Evolutionary conservation across 2,329 filamentous ascomycete genomes (phyloP).

Genomic region (Fusarium odoratissimum): DNA sequence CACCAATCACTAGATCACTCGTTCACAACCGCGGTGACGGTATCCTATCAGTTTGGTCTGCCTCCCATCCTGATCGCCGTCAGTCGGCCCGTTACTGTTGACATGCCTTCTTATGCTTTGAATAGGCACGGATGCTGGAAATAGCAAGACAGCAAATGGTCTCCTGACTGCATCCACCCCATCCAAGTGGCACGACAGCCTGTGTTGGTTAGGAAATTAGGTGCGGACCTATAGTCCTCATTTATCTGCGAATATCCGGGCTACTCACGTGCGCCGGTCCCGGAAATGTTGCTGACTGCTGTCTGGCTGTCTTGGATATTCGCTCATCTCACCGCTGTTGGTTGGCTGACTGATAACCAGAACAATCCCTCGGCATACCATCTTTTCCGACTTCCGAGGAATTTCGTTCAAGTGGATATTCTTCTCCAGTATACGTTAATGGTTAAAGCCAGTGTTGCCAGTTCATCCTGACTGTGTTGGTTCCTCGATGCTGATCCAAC

Average conservation of each 20-base stretch:
- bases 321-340: background rate
- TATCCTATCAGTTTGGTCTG: constrained; percentile 46
- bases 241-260: constrained; percentile 4
- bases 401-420: background rate
- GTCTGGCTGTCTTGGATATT: background rate
- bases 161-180: constrained; percentile 1
- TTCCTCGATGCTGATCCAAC: background rate
- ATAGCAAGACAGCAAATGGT: background rate
- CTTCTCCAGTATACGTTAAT: background rate
- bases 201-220: constrained; percentile 2
- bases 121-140: background rate
- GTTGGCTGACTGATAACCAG: background rate
- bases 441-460: background rate
- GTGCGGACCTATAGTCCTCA: background rate
- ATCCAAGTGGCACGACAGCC: background rate
- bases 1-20: constrained; percentile 41
- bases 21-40: constrained; percentile 42
- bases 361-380: background rate
- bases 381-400: background rate
- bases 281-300: background rate
- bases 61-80: constrained; percentile 30
- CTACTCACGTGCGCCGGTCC: constrained; percentile 1
- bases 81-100: constrained; percentile 47
- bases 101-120: constrained; percentile 13
- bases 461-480: background rate